phyloP scores from a whole-genome alignment of 345 rosid genomes.

The Eucalyptus urophylla region DNA sequence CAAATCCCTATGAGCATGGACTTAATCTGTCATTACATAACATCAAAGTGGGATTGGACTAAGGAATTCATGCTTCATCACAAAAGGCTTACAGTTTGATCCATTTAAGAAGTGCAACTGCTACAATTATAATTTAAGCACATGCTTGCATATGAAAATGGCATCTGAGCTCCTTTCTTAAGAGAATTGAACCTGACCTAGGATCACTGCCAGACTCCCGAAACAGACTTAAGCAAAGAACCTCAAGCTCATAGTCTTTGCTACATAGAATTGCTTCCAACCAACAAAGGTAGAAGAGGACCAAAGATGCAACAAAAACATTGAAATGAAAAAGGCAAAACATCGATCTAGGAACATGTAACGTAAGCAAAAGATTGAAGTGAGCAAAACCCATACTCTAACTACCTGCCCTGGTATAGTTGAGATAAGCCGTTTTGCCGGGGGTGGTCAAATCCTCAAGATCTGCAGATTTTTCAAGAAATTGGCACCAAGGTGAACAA shows the following conservation, averaged over 20 bases:
- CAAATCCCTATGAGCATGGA: not conserved
- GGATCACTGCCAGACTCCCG: not conserved
- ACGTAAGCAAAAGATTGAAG: not conserved
- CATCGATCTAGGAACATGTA: not conserved
- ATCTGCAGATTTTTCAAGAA: slow-evolving; percentile 15
- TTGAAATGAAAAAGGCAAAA: not conserved
- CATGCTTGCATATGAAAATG: not conserved
- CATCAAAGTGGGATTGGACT: not conserved
- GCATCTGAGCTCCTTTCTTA: not conserved
- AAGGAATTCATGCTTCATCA: not conserved
- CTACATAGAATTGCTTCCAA: not conserved
- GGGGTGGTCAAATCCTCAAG: slow-evolving; percentile 56
- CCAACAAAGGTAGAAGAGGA: not conserved
- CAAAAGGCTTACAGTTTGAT: not conserved
- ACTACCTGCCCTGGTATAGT: slow-evolving; percentile 80
- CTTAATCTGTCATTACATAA: not conserved
- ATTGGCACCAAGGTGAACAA: not conserved
- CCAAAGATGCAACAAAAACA: not conserved
- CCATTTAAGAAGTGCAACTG: not conserved
- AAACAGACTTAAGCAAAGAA: not conserved
- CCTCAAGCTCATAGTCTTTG: not conserved
- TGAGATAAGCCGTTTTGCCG: slow-evolving; percentile 37
- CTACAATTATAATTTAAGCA: not conserved
- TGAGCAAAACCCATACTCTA: not conserved
- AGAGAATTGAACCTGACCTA: not conserved